Base-by-base conservation (phyloP, 2,329 filamentous ascomycete genomes). In the Cylindrodendrum hubeiense region DNA sequence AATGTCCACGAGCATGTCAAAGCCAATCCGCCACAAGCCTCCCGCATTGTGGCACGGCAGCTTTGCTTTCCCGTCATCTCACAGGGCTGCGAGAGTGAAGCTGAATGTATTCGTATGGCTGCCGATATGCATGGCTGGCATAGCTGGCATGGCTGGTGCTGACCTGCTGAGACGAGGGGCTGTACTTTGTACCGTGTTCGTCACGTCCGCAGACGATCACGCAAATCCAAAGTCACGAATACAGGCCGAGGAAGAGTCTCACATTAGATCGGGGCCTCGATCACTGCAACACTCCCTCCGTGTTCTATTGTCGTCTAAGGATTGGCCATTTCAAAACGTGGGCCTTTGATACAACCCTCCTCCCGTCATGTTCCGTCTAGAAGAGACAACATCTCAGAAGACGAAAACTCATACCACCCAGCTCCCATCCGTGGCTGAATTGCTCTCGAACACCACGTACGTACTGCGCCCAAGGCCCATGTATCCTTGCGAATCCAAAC, bases 11-110 rank as follows among this genome's bases (percentile, higher is more conserved):
- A 28, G 44, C 26, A 39, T 33, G 65, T 61, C 52, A 55, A 51
- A 56, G 60, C 52, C 65, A 53, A 55, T 59, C 47, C 51, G 54
- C 24, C 37, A n/a, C 37, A 33, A 22, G 41, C 55, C 39, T 67
- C 44, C 24, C 56, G 69, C 50, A 33, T 50, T 46, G 63, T 57
- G 58, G 28, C 62, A 64, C 63, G 47, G 43, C 68, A 60, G 46
- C 41, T 58, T 44, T 63, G 44, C 53, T 67, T 57, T 69, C 53
- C 66, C 57, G 49, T 51, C 50, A 43, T 34, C 59, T 30, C 53
- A 58, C 68, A 54, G 52, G 46, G 66, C 65, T 61, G 46, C 21
- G 41, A 19, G 21, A 39, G 37, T 34, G 51, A 60, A 52, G 67
- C 46, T 65, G 50, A 19, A 50, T 49, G 54, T 41, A 30, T n/a